These are phyloP conservation scores for Pyrenochaeta sp. DNA, from an alignment of 2,329 filamentous ascomycete genomes.

Conservation along the genomic window DNA sequence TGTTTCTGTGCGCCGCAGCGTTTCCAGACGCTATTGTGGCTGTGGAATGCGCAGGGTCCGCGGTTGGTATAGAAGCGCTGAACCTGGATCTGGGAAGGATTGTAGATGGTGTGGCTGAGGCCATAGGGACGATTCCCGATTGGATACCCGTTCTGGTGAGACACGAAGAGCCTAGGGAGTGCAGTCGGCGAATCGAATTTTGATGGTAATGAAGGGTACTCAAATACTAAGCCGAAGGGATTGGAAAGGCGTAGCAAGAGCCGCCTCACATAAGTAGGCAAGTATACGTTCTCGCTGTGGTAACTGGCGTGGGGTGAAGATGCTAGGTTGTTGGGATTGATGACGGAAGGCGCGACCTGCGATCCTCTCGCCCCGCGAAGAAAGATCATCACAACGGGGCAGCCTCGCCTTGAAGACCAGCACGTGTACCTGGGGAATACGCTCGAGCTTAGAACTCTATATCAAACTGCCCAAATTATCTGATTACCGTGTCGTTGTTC, in stretches of 20 bases:
- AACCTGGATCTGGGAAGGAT: constrained; percentile 44
- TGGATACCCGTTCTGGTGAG: constrained; percentile 16
- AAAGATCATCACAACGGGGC: not conserved
- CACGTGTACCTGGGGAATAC: not conserved
- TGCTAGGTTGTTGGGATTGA: not conserved
- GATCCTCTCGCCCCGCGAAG: not conserved
- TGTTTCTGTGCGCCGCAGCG: constrained; percentile 6
- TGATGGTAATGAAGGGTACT: not conserved
- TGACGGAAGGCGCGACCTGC: constrained; percentile 1
- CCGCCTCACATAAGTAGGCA: not conserved
- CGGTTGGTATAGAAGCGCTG: constrained; percentile 15
- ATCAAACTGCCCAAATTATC: not conserved
- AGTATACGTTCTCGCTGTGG: not conserved
- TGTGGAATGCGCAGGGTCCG: not conserved
- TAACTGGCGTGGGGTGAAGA: not conserved
- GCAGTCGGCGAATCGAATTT: not conserved
- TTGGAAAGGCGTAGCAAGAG: not conserved
- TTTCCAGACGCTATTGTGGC: constrained; percentile 15
- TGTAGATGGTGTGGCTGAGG: constrained; percentile 40
- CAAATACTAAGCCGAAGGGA: not conserved
- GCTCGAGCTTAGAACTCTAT: not conserved
- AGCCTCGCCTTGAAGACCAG: not conserved
- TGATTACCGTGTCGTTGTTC: not conserved
- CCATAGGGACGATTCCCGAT: constrained; percentile 23
- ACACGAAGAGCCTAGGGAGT: not conserved